phyloP scores from a whole-genome alignment of 2,329 filamentous ascomycete genomes.

The Lecanicillium sp. region DNA sequence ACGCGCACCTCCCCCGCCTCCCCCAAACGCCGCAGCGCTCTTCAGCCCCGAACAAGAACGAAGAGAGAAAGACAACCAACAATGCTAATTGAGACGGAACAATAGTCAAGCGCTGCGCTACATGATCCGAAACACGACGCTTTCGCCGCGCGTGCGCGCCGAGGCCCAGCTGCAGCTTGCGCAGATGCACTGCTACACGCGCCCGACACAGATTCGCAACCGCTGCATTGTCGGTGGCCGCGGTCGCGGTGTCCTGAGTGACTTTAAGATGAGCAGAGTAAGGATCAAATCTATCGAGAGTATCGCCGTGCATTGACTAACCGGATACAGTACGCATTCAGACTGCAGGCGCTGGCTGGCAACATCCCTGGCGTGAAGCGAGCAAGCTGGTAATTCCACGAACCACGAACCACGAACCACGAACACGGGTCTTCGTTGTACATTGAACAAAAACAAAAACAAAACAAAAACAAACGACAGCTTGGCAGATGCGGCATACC shows the following conservation, averaged over 20 bases:
- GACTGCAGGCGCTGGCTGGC: constrained; percentile 79
- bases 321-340: constrained; percentile 75
- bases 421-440: constrained; percentile 10
- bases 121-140: constrained; percentile 85
- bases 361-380: constrained; percentile 89
- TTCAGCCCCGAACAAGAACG: neutral
- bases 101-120: constrained; percentile 84
- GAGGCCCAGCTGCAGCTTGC: constrained; percentile 89
- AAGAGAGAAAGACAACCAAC: too few species aligned
- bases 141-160: constrained; percentile 74
- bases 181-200: constrained; percentile 94
- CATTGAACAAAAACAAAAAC: constrained; percentile 3
- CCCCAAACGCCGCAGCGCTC: neutral
- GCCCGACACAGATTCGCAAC: constrained; percentile 89
- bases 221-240: constrained; percentile 90
- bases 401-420: neutral
- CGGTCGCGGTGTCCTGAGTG: constrained; percentile 80
- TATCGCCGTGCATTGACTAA: too few species aligned
- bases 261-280: constrained; percentile 89
- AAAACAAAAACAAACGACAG: too few species aligned
- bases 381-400: constrained; percentile 74
- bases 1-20: constrained; percentile 20
- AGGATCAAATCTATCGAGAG: constrained; percentile 29
- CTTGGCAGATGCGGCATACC: too few species aligned
- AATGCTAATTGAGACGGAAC: neutral